Conservation (phyloP, 1,284 basidiomycete species). For the Cryptococcus hybrid region DNA sequence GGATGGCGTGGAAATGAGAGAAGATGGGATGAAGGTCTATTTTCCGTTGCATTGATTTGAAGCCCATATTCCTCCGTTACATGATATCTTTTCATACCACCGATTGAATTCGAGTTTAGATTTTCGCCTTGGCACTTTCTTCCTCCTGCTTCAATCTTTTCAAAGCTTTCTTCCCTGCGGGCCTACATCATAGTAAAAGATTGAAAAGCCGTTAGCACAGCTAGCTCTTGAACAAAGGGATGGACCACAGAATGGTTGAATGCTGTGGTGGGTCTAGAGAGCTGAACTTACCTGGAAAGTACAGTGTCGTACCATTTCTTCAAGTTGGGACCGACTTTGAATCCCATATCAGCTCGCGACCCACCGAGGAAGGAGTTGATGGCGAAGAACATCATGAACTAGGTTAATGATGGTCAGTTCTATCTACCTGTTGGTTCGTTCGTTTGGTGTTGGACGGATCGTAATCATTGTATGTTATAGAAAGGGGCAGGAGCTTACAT, state of each 20-base stretch:
- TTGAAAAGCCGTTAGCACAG: constrained; percentile 6
- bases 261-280: background rate
- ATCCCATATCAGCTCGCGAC: constrained; percentile 18
- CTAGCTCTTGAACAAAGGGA: background rate
- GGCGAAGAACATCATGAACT: constrained; percentile 42
- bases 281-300: constrained; percentile 12
- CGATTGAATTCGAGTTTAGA: constrained; percentile 6
- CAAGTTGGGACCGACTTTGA: constrained; percentile 23
- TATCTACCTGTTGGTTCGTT: background rate
- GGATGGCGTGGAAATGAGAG: too few species aligned
- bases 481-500: constrained; percentile 19
- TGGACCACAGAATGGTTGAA: background rate
- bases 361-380: constrained; percentile 27
- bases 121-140: constrained; percentile 29
- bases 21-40: too few species aligned
- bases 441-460: background rate
- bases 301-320: constrained; percentile 25
- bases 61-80: too few species aligned
- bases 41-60: too few species aligned
- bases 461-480: background rate
- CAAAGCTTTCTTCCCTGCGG: constrained; percentile 23
- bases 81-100: too few species aligned
- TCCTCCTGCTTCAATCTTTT: constrained; percentile 29
- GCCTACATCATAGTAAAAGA: background rate
- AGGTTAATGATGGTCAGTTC: background rate